Evolutionary conservation across 129 eudicot genomes (phyloP), one percentile per base, ranked within the genome.

Genomic region (Centrapalus pauciflorus): DNA sequence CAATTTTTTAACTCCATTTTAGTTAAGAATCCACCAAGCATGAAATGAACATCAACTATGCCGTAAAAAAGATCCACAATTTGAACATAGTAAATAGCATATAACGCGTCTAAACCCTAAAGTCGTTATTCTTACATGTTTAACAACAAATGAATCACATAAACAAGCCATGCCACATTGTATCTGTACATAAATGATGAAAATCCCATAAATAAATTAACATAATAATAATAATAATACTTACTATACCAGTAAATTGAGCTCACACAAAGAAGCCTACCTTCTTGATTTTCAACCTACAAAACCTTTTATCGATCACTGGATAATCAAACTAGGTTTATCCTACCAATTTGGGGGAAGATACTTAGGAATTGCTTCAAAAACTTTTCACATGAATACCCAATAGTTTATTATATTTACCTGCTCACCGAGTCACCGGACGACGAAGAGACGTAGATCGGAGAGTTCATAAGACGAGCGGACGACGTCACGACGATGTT

Each of bases 71-170:
- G 25, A 34, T 34, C 8, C 62, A 35, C 13, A 2, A 38, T 26
- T 23, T 23, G 12, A 4, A 37, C 4, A 13, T 16, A 19, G 4
- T 19, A 24, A 52, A 24, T 19, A 24, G 37, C 54, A 35, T 9
- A 52, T 12, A 40, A 26, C 14, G 21, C 8, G 55, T 69, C 54
- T 17, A 57, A 70, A 70, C 76, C 76, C 76, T 70, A 70, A 70
- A 70, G 17, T 19, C 67, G 29, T 26, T 10, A 21, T 4, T 34
- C 37, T 35, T 38, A 33, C 63, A 32, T 5, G 72, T 24, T 26
- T 17, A 41, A 55, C 20, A 41, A 14, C 17, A 4, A 38, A 10
- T 16, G 16, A 55, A 33, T 23, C 25, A 52, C 27, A 56, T 14
- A 33, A 2, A 37, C 38, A 56, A 56, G 11, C 45, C 26, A 70